Conservation (phyloP, 495 filamentous ascomycete species). For the Neurospora cerealis region DNA sequence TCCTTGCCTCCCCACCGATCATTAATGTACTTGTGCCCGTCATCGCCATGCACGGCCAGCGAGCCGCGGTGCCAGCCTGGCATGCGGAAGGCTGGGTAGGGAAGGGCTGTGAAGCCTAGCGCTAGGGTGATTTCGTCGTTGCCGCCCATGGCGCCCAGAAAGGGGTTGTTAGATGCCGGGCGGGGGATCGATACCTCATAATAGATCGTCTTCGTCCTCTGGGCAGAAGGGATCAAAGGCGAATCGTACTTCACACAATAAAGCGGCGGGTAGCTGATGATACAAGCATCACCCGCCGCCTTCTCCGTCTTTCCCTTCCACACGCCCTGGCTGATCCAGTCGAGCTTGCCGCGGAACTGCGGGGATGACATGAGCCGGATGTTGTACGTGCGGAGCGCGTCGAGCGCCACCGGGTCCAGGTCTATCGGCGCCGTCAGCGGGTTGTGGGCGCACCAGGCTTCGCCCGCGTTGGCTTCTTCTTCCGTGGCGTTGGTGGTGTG, state of each 20-base stretch:
- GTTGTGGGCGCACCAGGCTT: constrained; percentile 55
- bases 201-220: constrained; percentile 54
- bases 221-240: constrained; percentile 41
- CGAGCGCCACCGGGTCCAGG: constrained; percentile 30
- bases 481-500: constrained; percentile 64
- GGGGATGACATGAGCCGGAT: constrained; percentile 24
- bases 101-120: constrained; percentile 68
- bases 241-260: constrained; percentile 62
- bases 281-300: constrained; percentile 35
- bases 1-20: constrained; percentile 73
- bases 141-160: neutral
- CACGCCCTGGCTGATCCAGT: constrained; percentile 28
- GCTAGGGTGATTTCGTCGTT: constrained; percentile 54
- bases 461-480: constrained; percentile 59
- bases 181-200: constrained; percentile 59
- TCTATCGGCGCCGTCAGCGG: constrained; percentile 52
- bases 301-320: constrained; percentile 29
- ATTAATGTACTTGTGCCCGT: constrained; percentile 80
- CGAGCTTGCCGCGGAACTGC: constrained; percentile 22
- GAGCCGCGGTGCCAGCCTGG: constrained; percentile 87
- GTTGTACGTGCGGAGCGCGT: constrained; percentile 22
- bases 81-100: constrained; percentile 79
- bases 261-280: constrained; percentile 62
- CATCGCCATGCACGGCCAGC: constrained; percentile 82
- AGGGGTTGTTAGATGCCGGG: neutral